phyloP scores from a whole-genome alignment of 352 stramenopile genomes.

The Poterioochromonas sp. region DNA sequence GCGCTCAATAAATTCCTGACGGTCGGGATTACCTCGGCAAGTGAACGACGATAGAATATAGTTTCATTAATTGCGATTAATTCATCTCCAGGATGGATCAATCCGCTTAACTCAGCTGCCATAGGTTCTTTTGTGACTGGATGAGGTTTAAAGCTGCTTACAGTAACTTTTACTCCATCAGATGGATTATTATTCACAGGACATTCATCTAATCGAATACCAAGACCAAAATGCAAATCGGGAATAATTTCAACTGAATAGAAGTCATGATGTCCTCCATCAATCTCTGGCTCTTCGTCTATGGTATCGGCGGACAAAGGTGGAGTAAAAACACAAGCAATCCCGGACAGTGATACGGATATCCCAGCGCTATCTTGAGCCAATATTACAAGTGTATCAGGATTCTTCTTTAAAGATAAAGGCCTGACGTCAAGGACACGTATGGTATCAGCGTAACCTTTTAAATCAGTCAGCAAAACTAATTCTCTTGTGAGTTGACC shows the following conservation, averaged over 20 bases:
- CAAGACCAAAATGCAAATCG: constrained; percentile 29
- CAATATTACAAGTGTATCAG: too few relatives aligned
- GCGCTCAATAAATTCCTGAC: neutral
- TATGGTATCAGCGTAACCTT: too few relatives aligned
- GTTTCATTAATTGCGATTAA: constrained; percentile 25
- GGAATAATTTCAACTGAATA: constrained; percentile 27
- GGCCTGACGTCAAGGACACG: too few relatives aligned
- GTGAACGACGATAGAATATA: neutral
- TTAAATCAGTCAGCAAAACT: too few relatives aligned
- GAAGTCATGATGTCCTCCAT: too few relatives aligned
- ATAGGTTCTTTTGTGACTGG: constrained; percentile 43
- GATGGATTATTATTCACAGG: neutral
- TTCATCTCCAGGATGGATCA: constrained; percentile 28
- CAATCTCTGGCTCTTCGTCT: too few relatives aligned
- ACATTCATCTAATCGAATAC: constrained; percentile 31
- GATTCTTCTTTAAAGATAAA: too few relatives aligned
- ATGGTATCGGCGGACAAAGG: too few relatives aligned
- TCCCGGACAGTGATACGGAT: too few relatives aligned
- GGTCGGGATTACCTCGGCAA: neutral
- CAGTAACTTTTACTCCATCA: constrained; percentile 20
- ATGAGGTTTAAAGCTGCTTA: constrained; percentile 43
- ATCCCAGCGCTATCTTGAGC: too few relatives aligned
- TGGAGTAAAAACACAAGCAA: too few relatives aligned
- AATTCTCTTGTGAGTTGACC: too few relatives aligned
- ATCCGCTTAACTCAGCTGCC: constrained; percentile 39